These are phyloP conservation scores for Cucurbitaria berberidis DNA, from an alignment of 2,329 filamentous ascomycete genomes.

Conservation along the genomic window DNA sequence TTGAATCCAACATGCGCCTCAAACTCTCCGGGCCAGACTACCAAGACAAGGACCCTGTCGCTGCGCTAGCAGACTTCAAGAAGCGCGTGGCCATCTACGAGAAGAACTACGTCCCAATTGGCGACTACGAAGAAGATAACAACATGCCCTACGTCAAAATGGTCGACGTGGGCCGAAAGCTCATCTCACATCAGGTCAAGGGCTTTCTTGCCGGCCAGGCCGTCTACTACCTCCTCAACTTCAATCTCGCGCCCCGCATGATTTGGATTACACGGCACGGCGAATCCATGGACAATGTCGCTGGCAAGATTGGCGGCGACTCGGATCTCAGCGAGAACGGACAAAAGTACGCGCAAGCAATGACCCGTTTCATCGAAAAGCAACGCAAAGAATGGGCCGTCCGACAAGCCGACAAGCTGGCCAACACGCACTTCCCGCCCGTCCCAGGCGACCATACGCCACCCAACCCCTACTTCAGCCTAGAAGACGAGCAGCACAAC, in stretches of 20 bases:
- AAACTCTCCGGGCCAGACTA: conserved; percentile 97
- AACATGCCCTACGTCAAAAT: conserved; percentile 96
- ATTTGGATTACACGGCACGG: conserved; percentile 99
- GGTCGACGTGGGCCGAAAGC: conserved; percentile 95
- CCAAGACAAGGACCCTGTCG: conserved; percentile 85
- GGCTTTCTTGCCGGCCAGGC: conserved; percentile 93
- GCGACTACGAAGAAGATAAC: conserved; percentile 86
- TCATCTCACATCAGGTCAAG: conserved; percentile 86
- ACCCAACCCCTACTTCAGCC: conserved; percentile 81
- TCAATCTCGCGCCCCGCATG: conserved; percentile 92
- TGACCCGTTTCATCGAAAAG: conserved; percentile 82
- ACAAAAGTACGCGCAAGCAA: conserved; percentile 75
- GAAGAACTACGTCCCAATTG: conserved; percentile 89
- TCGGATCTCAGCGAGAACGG: conserved; percentile 83
- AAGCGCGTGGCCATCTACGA: conserved; percentile 91
- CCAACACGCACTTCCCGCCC: conserved; percentile 84
- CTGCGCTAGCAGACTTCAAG: conserved; percentile 89
- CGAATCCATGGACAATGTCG: conserved; percentile 84
- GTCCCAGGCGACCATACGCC: conserved; percentile 89
- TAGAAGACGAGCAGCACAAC: conserved; percentile 69
- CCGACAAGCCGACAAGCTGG: conserved; percentile 78
- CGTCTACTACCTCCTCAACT: conserved; percentile 93
- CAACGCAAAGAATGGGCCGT: conserved; percentile 83
- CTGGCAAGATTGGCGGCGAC: conserved; percentile 89
- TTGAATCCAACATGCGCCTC: conserved; percentile 96